Evolutionary conservation across 352 stramenopile genomes (phyloP), one percentile per base, ranked within the genome.

Genomic region (Phytophthora cactorum): DNA sequence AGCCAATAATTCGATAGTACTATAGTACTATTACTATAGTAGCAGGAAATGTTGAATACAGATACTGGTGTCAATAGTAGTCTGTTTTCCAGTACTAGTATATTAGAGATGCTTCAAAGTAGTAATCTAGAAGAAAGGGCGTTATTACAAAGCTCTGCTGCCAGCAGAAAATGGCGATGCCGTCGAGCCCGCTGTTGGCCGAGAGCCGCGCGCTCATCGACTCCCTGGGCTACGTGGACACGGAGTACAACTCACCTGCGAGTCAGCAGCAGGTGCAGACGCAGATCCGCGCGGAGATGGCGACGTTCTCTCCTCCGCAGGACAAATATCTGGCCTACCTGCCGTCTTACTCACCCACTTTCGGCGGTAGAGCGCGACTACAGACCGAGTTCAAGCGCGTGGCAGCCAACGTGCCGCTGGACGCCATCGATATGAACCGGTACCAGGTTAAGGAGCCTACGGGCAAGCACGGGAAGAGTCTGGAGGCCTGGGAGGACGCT

Each of bases 301-400:
- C 78, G 14, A 81, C 72, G 32, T 92, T 92, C 52, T 56, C 72
- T 52, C 84, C 84, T 41, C 69, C 68, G 3, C 34, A 66, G 28
- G 63, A 77, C 38, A 41, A 74, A 36, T 95, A 95, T 67, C 61
- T 95, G 43, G 79, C 59, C 49, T 95, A 82, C 62, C 55, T 95
- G 55, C 83, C 86, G 14, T 57, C 71, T 32, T 88, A 88, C 69
- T 51, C 70, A 51, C 82, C 84, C 34, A 73, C 72, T 15, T 92
- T 95, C 41, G 74, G 69, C 11, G 73, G 74, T 68, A 74, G 69
- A 52, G 59, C 77, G 59, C 78, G 82, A 9, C 72, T 93, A 11
- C 78, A 89, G 70, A 89, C 47, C 43, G 86, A 95, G 62, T 89
- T 88, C 62, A 86, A 88, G 69, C 83, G 86, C 41, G 84, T 95